Percentiles rank a stretch among this genome's conserved stretches.
phyloP scores from a whole-genome alignment of 2,329 filamentous ascomycete species.

The Aspergillus fumigatiaffinis region DNA sequence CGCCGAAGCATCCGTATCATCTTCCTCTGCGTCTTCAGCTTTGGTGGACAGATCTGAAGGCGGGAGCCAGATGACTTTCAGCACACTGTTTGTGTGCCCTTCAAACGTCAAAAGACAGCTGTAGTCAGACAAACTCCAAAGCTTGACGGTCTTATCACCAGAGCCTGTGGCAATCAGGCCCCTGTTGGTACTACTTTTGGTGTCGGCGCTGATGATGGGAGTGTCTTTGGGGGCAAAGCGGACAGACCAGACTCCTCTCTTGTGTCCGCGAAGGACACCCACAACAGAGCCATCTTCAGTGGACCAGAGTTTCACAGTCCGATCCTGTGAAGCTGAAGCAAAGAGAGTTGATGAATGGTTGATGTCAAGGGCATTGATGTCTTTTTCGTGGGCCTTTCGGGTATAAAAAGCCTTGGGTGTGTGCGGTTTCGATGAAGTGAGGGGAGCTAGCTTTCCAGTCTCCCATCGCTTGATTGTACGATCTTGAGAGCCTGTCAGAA shows the following conservation, averaged over 20 bases:
- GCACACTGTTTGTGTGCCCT: slow-evolving; percentile 89
- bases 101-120: slow-evolving; percentile 91
- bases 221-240: slow-evolving; percentile 79
- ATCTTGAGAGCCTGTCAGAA: slow-evolving; percentile 92
- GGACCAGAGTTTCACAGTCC: slow-evolving; percentile 96
- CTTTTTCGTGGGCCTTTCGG: slow-evolving; percentile 94
- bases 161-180: slow-evolving; percentile 85
- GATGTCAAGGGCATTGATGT: slow-evolving; percentile 91
- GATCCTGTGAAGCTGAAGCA: slow-evolving; percentile 93
- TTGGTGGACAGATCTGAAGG: slow-evolving; percentile 39
- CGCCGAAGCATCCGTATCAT: slow-evolving; percentile 26
- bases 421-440: slow-evolving; percentile 36
- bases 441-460: slow-evolving; percentile 58
- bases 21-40: slow-evolving; percentile 31
- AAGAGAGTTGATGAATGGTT: slow-evolving; percentile 74
- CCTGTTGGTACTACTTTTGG: slow-evolving; percentile 66
- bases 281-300: slow-evolving; percentile 83
- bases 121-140: slow-evolving; percentile 92
- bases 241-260: slow-evolving; percentile 93
- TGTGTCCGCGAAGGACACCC: slow-evolving; percentile 87
- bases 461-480: slow-evolving; percentile 95
- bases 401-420: slow-evolving; percentile 66
- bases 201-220: slow-evolving; percentile 69
- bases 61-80: slow-evolving; percentile 87
- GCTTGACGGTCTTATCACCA: slow-evolving; percentile 91